Evolutionary conservation across 2,329 filamentous ascomycete genomes (phyloP), one percentile per base, ranked within the genome.

Genomic region (Neonectria hederae): DNA sequence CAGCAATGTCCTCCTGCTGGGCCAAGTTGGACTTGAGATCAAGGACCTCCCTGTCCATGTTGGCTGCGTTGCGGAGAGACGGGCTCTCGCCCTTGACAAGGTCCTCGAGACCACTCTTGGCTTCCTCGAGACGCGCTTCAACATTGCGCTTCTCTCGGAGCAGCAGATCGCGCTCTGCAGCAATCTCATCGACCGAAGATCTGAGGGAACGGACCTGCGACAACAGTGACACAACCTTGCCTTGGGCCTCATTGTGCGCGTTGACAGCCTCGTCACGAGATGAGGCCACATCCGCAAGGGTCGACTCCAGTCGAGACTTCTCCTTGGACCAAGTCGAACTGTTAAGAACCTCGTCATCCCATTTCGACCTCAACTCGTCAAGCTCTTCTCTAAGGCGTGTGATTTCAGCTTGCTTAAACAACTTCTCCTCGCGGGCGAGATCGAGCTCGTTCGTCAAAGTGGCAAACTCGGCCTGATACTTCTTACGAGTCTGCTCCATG

Each of bases 261-360:
- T 89, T 90, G 54, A 94, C 91, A 10, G 96, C 95, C 78, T 99
- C 96, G 69, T 99, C 95, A 3, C 95, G 90, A n/a, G 94, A 97
- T 53, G 92, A 90, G 11, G 92, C 91, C 32, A 98, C 87, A 76
- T 97, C 94, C 54, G 95, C 90, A 59, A 99, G 84, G 5, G 94
- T 97, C 65, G 94, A 89, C 77, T 98, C 95, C 43, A 99, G 86
- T 17, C 95, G 90, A 17, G 93, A 87, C 83, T 98, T 98, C 81
- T 99, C 95, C 82, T 99, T 99, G 13, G 94, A 94, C 94, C 96
- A 98, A 0, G 95, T 97, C 17, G 94, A 97, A 79, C 93, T 97
- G 81, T 98, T 98, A 72, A 98, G 88, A 11, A 98, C 93, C 80
- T 99, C 95, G 73, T 98, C 93, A 74, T 99, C 96, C 95, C 96